Conservation (phyloP, 1,284 basidiomycete genomes). For the Irpex sp. region DNA sequence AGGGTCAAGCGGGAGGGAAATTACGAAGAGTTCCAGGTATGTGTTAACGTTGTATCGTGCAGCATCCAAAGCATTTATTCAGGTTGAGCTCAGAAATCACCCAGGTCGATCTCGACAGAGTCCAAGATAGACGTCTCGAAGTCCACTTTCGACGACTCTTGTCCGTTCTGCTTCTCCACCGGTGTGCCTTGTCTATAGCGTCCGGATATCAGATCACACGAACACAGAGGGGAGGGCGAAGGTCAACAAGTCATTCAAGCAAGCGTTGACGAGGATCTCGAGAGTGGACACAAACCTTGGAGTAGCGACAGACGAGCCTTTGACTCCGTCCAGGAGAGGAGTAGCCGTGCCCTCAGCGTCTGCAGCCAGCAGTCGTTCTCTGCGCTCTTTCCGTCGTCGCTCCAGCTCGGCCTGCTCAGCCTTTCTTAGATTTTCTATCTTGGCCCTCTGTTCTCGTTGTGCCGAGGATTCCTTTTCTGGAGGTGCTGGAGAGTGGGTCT, state of each 20-base stretch:
- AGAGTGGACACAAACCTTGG: slow-evolving; percentile 41
- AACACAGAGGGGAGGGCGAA: background rate
- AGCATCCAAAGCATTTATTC: background rate
- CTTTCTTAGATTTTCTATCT: slow-evolving; percentile 72
- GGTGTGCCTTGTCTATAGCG: slow-evolving; percentile 36
- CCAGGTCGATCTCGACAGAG: slow-evolving; percentile 71
- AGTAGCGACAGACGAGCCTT: slow-evolving; percentile 38
- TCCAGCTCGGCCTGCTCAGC: slow-evolving; percentile 72
- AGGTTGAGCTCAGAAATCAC: slow-evolving; percentile 54
- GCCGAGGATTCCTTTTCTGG: slow-evolving; percentile 51
- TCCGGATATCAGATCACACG: background rate
- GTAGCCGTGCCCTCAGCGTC: slow-evolving; percentile 38
- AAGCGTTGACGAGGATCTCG: slow-evolving; percentile 6
- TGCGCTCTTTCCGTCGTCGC: slow-evolving; percentile 55
- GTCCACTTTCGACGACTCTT: slow-evolving; percentile 33
- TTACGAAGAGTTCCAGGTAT: background rate
- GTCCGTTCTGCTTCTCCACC: slow-evolving; percentile 36
- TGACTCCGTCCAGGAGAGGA: slow-evolving; percentile 55
- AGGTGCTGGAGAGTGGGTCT: slow-evolving; percentile 22
- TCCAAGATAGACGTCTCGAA: slow-evolving; percentile 60
- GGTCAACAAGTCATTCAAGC: slow-evolving; percentile 8
- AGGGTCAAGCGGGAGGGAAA: background rate
- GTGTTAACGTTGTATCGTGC: background rate
- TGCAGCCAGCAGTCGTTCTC: slow-evolving; percentile 59
- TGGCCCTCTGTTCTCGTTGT: slow-evolving; percentile 86